Percentiles rank a stretch among this genome's conserved stretches.
Evolutionary conservation across 352 stramenopile genomes (phyloP).

Genomic region (Pythium angustatum): DNA sequence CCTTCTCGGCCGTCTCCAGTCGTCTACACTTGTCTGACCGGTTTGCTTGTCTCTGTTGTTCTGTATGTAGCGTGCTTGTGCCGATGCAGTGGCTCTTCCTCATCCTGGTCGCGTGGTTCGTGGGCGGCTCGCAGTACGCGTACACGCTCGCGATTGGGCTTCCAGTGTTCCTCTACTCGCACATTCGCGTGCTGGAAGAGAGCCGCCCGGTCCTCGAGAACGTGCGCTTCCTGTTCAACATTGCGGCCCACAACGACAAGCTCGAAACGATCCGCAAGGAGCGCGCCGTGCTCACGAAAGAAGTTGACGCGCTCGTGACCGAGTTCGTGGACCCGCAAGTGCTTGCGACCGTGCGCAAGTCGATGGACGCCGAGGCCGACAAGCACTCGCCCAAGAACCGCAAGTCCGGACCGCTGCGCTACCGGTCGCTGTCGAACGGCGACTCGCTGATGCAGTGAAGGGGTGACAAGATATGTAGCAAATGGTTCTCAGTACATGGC

Average conservation of each 20-base stretch:
- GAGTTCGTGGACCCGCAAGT: constrained; percentile 56
- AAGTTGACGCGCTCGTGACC: constrained; percentile 60
- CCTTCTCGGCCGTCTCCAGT: neutral
- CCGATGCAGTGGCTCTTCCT: constrained; percentile 68
- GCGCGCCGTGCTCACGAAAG: constrained; percentile 47
- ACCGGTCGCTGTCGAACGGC: constrained; percentile 19
- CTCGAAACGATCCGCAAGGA: constrained; percentile 55
- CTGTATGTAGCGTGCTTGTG: constrained; percentile 50
- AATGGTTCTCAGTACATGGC: neutral
- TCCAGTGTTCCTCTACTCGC: constrained; percentile 70
- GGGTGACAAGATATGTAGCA: neutral
- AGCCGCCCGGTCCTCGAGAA: constrained; percentile 78
- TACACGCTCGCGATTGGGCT: constrained; percentile 57
- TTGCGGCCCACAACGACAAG: constrained; percentile 60
- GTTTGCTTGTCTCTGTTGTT: no score
- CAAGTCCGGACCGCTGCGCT: constrained; percentile 15
- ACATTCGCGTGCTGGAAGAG: constrained; percentile 79
- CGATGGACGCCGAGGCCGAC: constrained; percentile 13
- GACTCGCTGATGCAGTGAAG: constrained; percentile 24
- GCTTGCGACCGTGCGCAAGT: constrained; percentile 54
- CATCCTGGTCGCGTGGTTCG: constrained; percentile 55
- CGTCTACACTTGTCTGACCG: no score
- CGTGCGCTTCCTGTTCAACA: constrained; percentile 74
- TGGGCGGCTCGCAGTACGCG: constrained; percentile 57
- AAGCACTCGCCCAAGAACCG: constrained; percentile 29